Percentiles rank a stretch among this genome's conserved stretches.
These are phyloP conservation scores for Babesia bovis DNA, from an alignment of 169 alveolate species.

Conservation along the genomic window DNA sequence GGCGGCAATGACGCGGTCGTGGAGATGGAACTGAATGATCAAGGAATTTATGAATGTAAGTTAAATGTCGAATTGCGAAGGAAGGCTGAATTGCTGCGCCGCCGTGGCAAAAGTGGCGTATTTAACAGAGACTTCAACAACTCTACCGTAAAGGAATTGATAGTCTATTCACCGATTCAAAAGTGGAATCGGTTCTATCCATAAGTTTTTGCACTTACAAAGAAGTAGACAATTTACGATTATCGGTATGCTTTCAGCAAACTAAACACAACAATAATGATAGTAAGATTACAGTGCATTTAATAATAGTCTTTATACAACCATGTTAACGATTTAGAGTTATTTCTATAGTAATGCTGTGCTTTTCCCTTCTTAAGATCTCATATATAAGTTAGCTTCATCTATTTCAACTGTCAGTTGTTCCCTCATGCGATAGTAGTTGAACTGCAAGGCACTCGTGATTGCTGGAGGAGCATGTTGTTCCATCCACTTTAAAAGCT, in stretches of 20 bases:
- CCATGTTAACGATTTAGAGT: no score
- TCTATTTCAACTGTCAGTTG: slow-evolving; percentile 25
- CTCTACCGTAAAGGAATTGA: background rate
- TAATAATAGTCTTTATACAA: no score
- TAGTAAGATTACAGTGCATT: no score
- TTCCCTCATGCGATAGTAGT: slow-evolving; percentile 5
- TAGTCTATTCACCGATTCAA: slow-evolving; percentile 1
- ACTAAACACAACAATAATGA: no score
- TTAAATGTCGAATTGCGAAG: slow-evolving; percentile 10
- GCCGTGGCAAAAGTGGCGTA: slow-evolving; percentile 1
- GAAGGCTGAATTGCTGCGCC: background rate
- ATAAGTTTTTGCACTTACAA: no score
- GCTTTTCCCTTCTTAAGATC: no score
- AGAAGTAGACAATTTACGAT: no score
- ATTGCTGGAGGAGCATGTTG: background rate
- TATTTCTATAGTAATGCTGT: no score
- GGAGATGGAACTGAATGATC: slow-evolving; percentile 17
- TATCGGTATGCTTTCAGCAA: no score
- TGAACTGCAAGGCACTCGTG: background rate
- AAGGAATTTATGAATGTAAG: slow-evolving; percentile 9
- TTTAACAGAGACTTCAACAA: slow-evolving; percentile 3
- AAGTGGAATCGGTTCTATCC: background rate
- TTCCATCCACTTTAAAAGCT: background rate
- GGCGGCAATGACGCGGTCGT: background rate
- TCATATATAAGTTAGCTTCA: slow-evolving; percentile 25